Conservation (phyloP, 2,329 filamentous ascomycete species). For the Neofusicoccum sp. region DNA sequence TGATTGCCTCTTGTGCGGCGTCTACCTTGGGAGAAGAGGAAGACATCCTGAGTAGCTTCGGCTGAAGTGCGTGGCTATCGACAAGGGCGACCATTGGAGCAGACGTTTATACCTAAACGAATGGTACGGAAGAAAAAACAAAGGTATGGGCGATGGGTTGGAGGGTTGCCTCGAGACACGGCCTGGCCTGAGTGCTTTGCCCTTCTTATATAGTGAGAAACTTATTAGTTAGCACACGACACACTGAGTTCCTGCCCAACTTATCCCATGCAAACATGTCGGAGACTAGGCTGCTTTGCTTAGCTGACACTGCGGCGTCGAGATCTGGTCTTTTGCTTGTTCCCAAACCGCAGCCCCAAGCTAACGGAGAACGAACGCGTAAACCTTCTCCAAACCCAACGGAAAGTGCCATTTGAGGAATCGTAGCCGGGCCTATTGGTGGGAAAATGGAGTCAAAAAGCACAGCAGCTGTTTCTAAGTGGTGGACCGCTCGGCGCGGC, state of each 20-base stretch:
- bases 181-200: conserved; percentile 11
- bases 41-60: conserved; percentile 1
- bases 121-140: neutral
- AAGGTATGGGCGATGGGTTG: neutral
- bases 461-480: conserved; percentile 7
- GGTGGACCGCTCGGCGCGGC: neutral
- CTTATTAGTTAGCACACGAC: neutral
- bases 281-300: conserved; percentile 3
- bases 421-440: conserved; percentile 3
- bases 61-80: conserved; percentile 3
- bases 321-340: neutral
- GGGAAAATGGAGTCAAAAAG: neutral
- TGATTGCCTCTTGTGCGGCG: conserved; percentile 9
- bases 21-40: neutral
- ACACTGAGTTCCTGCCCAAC: neutral
- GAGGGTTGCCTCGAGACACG: conserved; percentile 1
- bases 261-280: conserved; percentile 14
- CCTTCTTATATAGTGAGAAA: conserved; percentile 10
- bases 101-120: neutral
- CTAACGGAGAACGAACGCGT: conserved; percentile 5
- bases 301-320: neutral
- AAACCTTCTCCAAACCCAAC: neutral
- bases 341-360: neutral
- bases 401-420: conserved; percentile 7
- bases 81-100: conserved; percentile 8